Percentiles rank a stretch among this genome's conserved stretches.
Conservation (phyloP, 2,329 filamentous ascomycete genomes). For the Diaporthe citri region DNA sequence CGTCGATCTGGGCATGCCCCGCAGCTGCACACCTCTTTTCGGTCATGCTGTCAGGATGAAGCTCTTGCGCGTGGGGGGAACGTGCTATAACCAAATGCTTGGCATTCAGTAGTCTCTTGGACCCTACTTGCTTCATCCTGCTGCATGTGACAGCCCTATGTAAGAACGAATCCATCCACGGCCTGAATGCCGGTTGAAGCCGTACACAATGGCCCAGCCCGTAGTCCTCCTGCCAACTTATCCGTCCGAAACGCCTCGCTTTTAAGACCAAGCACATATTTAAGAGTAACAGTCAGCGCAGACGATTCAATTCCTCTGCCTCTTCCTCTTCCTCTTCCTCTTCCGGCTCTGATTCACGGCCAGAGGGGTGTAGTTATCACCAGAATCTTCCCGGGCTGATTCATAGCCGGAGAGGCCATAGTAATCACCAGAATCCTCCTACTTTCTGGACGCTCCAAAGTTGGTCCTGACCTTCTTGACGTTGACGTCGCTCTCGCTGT, state of each 20-base stretch:
- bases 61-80: slow-evolving; percentile 17
- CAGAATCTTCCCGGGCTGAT: neutral
- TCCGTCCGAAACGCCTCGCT: slow-evolving; percentile 17
- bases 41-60: slow-evolving; percentile 18
- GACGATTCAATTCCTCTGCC: neutral
- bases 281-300: neutral
- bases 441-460: slow-evolving; percentile 67
- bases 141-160: slow-evolving; percentile 31
- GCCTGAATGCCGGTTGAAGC: neutral
- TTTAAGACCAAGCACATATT: neutral
- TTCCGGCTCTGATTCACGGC: neutral
- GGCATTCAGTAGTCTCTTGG: slow-evolving; percentile 1
- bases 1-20: slow-evolving; percentile 28
- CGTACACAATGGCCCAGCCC: neutral
- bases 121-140: slow-evolving; percentile 13
- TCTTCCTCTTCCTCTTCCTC: neutral
- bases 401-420: neutral
- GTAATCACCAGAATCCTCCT: neutral
- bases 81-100: slow-evolving; percentile 22
- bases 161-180: neutral
- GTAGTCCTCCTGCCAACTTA: neutral
- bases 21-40: slow-evolving; percentile 21
- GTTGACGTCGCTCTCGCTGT: slow-evolving; percentile 70
- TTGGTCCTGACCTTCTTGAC: slow-evolving; percentile 69
- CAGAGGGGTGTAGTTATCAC: neutral